Base-by-base conservation (phyloP, 345 rosid species). In the Hibiscus trionum region DNA sequence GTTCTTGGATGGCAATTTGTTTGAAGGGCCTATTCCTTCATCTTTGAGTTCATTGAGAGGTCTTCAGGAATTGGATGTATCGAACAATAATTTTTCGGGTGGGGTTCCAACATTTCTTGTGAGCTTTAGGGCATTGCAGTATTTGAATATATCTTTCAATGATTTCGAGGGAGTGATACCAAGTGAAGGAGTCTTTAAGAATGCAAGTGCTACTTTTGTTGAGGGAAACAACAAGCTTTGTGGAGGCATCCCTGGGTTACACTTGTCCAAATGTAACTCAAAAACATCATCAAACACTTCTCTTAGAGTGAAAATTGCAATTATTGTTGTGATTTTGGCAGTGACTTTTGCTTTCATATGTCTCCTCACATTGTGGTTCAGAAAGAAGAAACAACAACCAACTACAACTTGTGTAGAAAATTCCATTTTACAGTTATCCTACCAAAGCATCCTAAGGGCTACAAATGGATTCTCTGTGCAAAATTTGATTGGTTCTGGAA, bases 71-170 rank as follows among this genome's bases (percentile, higher is more conserved):
- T 2, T 66, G 3, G 66, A 66, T 42, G 16, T 53, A 3, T 77
- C 73, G 1, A 2, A 0, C 0, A 72, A 72, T n/a, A 29, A 72
- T 37, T 14, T 80, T 19, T 39, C 73, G 0, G 83, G 83, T 11
- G 46, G 3, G 11, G 50, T 77, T 66, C 78, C 78, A 52, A 1
- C 12, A 56, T 73, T 42, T 42, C 7, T 58, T 24, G 61, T 26
- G 16, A 26, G 7, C 3, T 60, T 78, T 31, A 0, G 27, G 3
- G 24, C 27, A 3, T 49, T 79, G 31, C 15, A 49, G 5, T 27
- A 67, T 50, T 64, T 82, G 3, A 77, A 80, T 66, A 15, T 80
- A 4, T 82, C 83, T 1, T 7, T 59, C 5, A 82, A 79, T 58
- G 52, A 73, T 10, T 61, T 82, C 0, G 67, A 82, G 3, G 83